Evolutionary conservation across 306 rosid species (phyloP), one percentile per base, ranked within the genome.

Genomic region (Coriaria nepalensis): DNA sequence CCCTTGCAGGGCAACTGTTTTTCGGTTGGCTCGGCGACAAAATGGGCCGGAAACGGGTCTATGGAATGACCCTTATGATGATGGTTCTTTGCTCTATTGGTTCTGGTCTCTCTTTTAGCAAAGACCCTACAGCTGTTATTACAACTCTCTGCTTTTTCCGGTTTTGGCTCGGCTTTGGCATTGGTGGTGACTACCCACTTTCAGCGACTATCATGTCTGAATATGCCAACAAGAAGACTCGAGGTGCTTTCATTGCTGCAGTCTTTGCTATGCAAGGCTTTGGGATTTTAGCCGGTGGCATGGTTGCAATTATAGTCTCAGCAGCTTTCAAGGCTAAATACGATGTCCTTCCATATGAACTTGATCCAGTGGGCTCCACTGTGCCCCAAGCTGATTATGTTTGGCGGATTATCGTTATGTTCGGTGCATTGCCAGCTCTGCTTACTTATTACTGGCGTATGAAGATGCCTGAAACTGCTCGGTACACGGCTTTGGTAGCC

Each of bases 11-110:
- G 55, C 96, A 87, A 43, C 87, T 87, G 41, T 82, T 87, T 73
- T 87, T 87, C 50, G 96, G 96, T 0, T 87, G 96, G 96, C 93
- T 87, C 0, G 96, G 96, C 10, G 94, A 87, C 68, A 87, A 87
- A 52, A 34, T 87, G 74, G 94, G 96, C 4, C 66, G 96, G 5
- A 87, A 87, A 53, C 74, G 76, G 0, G 94, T 82, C 35, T 87
- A 87, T 13, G 94, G 96, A 7, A 75, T 87, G 80, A 84, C 88
- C 10, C 96, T 87, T 35, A 75, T 82, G 94, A 54, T 82, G 45
- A 87, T 87, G 96, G 92, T 87, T 6, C 6, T 87, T 6, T 71
- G 77, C 50, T 87, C 94, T 9, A 55, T 82, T 32, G 84, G 85
- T 45, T 87, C 80, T 4, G 96, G 93, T 37, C 78, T 87, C 6